These are phyloP conservation scores for Trichoderma brevicompactum DNA, from an alignment of 2,329 filamentous ascomycete genomes.

Conservation along the genomic window DNA sequence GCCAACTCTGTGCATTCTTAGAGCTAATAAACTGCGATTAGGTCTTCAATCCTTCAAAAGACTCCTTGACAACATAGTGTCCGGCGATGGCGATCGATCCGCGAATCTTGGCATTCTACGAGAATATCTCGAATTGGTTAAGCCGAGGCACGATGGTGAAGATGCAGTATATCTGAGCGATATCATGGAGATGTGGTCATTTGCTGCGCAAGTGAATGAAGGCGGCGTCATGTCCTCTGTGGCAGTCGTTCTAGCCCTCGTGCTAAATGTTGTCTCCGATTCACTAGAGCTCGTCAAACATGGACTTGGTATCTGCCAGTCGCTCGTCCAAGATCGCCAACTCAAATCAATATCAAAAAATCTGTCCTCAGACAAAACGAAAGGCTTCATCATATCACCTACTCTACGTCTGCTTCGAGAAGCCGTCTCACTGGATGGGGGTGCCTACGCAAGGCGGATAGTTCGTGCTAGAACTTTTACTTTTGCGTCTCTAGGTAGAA, in stretches of 20 bases:
- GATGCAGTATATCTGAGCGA: constrained; percentile 71
- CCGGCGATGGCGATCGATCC: constrained; percentile 49
- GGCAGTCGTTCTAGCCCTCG: constrained; percentile 77
- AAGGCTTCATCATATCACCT: constrained; percentile 87
- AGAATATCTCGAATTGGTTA: constrained; percentile 67
- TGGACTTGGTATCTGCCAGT: constrained; percentile 78
- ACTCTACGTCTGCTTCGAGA: constrained; percentile 85
- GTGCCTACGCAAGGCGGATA: constrained; percentile 74
- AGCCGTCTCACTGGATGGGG: constrained; percentile 83
- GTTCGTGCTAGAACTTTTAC: constrained; percentile 79
- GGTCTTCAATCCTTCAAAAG: constrained; percentile 71
- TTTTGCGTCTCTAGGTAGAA: constrained; percentile 78
- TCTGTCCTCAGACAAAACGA: constrained; percentile 77
- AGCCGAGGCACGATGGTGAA: constrained; percentile 50
- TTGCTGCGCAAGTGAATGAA: constrained; percentile 77
- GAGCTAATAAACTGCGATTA: constrained; percentile 37
- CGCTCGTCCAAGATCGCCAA: constrained; percentile 78
- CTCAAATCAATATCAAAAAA: constrained; percentile 80
- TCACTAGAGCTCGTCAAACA: constrained; percentile 75
- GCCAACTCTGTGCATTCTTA: too few relatives aligned
- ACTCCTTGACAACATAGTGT: constrained; percentile 69
- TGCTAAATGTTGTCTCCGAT: constrained; percentile 77
- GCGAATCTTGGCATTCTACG: constrained; percentile 62
- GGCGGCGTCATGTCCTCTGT: constrained; percentile 81
- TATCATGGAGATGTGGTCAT: constrained; percentile 86